Percentiles rank a stretch among this genome's conserved stretches.
These are phyloP conservation scores for Boletus coccyginus DNA, from an alignment of 768 basidiomycete genomes.

Conservation along the genomic window DNA sequence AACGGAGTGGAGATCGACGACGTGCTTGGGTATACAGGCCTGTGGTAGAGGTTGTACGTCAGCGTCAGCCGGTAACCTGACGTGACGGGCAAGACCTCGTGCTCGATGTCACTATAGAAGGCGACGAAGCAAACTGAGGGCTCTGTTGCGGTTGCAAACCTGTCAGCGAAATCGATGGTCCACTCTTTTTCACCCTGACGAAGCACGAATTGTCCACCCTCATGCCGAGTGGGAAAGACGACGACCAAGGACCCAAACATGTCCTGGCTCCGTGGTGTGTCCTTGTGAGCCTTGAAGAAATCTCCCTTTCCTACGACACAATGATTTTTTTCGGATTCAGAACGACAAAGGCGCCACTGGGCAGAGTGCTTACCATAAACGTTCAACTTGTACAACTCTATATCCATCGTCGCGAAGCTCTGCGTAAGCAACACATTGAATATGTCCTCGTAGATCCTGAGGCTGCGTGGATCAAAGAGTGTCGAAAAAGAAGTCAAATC, in stretches of 20 bases:
- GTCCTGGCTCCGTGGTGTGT: slow-evolving; percentile 34
- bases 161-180: neutral
- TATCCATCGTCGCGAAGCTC: neutral
- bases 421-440: slow-evolving; percentile 1
- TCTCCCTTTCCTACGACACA: neutral
- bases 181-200: neutral
- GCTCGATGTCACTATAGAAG: slow-evolving; percentile 43
- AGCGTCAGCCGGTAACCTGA: slow-evolving; percentile 44
- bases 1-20: neutral
- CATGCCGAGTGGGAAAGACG: slow-evolving; percentile 39
- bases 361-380: slow-evolving; percentile 37
- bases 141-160: neutral
- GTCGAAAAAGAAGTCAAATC: slow-evolving; percentile 35
- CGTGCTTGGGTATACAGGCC: neutral
- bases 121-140: slow-evolving; percentile 35
- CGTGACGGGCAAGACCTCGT: slow-evolving; percentile 40
- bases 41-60: slow-evolving; percentile 38
- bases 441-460: slow-evolving; percentile 1
- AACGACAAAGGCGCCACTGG: no score
- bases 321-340: no score
- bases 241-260: slow-evolving; percentile 55
- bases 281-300: slow-evolving; percentile 10
- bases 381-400: slow-evolving; percentile 46
- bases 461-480: neutral
- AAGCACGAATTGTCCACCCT: slow-evolving; percentile 9